phyloP scores from a whole-genome alignment of 2,329 filamentous ascomycete genomes.

The Xylaria multiplex region DNA sequence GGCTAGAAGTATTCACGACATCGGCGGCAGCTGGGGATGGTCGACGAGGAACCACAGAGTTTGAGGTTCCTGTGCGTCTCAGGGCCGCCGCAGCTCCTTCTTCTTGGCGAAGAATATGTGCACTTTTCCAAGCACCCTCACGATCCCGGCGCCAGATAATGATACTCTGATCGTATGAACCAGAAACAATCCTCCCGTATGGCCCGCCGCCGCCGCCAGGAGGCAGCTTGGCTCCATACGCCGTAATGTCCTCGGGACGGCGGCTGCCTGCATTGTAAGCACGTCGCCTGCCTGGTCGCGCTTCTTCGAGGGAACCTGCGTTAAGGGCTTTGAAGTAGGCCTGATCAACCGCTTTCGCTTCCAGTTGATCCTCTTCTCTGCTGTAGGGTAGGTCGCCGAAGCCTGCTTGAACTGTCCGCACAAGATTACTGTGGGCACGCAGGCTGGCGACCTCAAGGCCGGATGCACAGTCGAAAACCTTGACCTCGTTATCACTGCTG shows the following conservation, averaged over 20 bases:
- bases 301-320: constrained; percentile 59
- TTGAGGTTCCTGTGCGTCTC: constrained; percentile 39
- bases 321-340: constrained; percentile 73
- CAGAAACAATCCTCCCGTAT: constrained; percentile 95
- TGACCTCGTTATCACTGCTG: constrained; percentile 94
- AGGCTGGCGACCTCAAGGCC: constrained; percentile 91
- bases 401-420: constrained; percentile 93
- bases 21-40: constrained; percentile 34
- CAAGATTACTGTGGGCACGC: constrained; percentile 81
- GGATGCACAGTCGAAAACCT: constrained; percentile 89
- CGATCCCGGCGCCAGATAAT: constrained; percentile 92
- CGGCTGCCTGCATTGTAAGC: constrained; percentile 76
- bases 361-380: constrained; percentile 75
- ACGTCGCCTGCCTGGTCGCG: constrained; percentile 51
- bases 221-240: constrained; percentile 85
- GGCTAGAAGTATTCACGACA: constrained; percentile 17
- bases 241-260: constrained; percentile 78
- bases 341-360: constrained; percentile 77
- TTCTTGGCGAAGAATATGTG: constrained; percentile 79
- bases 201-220: constrained; percentile 89
- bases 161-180: constrained; percentile 94
- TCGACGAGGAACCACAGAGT: constrained; percentile 30
- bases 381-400: constrained; percentile 90
- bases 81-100: constrained; percentile 68
- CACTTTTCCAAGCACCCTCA: constrained; percentile 84